Evolutionary conservation across 1,139 yeast genomes (phyloP), one percentile per base, ranked within the genome.

Genomic region (Diutina ranongensis): DNA sequence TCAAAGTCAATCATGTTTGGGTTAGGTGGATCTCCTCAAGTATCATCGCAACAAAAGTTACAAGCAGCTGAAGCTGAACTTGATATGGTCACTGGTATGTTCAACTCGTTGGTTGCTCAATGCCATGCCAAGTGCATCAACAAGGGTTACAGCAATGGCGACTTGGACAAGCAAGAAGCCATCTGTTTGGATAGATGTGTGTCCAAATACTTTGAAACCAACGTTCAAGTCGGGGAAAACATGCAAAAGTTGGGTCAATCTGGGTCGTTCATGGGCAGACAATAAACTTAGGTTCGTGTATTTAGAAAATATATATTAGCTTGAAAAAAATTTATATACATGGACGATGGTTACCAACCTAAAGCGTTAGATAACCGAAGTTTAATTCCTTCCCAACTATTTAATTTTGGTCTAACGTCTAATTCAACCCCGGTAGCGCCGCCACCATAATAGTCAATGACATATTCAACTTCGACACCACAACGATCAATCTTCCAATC

Each of bases 151-250:
- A 60, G 64, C 49, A 94, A 86, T 49, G 84, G 92, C 47, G 94
- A 83, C 32, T 72, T 92, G 53, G 76, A 75, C 67, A 87, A 86
- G 71, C 80, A 75, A 58, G 98, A 92, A 68, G 79, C 92, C 44
- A 73, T 86, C 48, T 92, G 99, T 65, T 75, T 94, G 55, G 99
- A 92, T 69, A 82, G 98, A 73, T 92, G 99, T 71, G 98, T 92
- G 51, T 79, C 95, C 57, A 92, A 92, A 67, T 92, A 92, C 68
- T 94, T 94, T 57, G 97, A 88, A 58, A 88, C 95, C 54, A 92
- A 92, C 64, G 94, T 87, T 54, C 85, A 88, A 69, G 96, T 94
- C 53, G 97, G 97, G 55, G 97, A 89, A 59, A 75, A 79, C 63
- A 81, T 82, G 88, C 88, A 82, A 67, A 74, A 77, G 59, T 65